Evolutionary conservation across 306 rosid genomes (phyloP), one percentile per base, ranked within the genome.

Genomic region (Trifolium repens): DNA sequence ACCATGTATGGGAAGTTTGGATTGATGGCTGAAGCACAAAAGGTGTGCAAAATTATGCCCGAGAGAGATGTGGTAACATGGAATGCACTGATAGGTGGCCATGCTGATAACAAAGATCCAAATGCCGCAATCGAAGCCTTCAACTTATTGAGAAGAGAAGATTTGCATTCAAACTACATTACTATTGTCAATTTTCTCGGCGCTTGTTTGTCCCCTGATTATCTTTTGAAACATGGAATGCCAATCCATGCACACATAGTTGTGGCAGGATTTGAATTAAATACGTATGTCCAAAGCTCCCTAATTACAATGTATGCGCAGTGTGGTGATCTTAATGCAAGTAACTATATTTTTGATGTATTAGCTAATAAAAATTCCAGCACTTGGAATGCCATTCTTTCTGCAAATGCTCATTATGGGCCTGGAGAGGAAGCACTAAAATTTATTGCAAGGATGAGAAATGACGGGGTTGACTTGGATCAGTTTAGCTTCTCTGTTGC

Each of bases 251-350:
- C 88, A 5, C 85, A 84, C 68, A 78, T 84, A 75, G 44, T 87
- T 74, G 78, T 64, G 57, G 78, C 89, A 61, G 97, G 98, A 49
- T 86, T 87, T 75, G 96, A 91, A 60, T 85, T 82, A 32, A 93
- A 94, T 74, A 80, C 84, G 5, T 85, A 82, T 52, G 94, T 91
- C 73, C 94, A 89, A 73, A 90, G 89, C 81, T 90, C 97, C 61
- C 89, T 94, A 44, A 86, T 94, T 66, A 94, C 93, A 71, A 89
- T 89, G 93, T 90, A 94, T 86, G 90, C 96, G 5, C 87, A 87
- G 37, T 91, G 98, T 68, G 96, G 93, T 57, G 88, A 91, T 76
- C 84, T 91, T 73, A 73, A 75, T 63, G 72, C 96, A 57, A 82
- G 97, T 71, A 72, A 81, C 76, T 85, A 72, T 71, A 81, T 94